Evolutionary conservation across 1,139 yeast species (phyloP), one percentile per base, ranked within the genome.

Genomic region (Entelexis paramagnoliae): DNA sequence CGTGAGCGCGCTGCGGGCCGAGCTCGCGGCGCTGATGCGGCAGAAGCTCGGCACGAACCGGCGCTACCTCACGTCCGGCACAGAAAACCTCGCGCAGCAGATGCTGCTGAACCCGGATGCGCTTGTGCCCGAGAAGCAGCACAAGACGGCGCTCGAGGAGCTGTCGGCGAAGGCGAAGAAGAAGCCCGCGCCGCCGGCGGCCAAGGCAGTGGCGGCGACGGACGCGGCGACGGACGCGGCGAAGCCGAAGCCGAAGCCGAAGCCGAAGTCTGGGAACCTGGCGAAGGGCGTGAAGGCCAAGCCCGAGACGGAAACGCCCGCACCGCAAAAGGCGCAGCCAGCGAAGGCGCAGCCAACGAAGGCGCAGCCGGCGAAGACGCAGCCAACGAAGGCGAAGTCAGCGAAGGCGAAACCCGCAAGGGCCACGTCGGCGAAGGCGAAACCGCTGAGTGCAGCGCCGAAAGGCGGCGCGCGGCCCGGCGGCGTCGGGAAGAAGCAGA

Each of bases 51-150:
- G 85, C 56, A 69, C 76, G 44, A 55, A 60, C 24, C 63, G 71
- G 10, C 64, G 61, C 46, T 91, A 89, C 65, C 71, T 91, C 55
- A 88, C 97, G 7, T 82, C 89, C 61, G 98, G 98, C 0, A 68
- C 82, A 39, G 75, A 77, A 44, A 89, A 89, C 63, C 71, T 89
- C 60, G 98, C 98, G 0, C 95, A 88, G 47, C 56, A 43, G 64
- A 76, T 83, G 66, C 74, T 58, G 17, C 24, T 35, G 16, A 54
- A 53, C 32, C 60, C 60, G 11, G 38, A 50, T 8, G 50, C 59
- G n/a, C 44, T 88, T 63, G 76, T 84, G 5, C 75, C 80, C 42
- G 93, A 94, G 19, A 74, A 78, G 53, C 55, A 50, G n/a, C 29
- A 49, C 34, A 39, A 47, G 34, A 78, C 82, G 59, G 97, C 96